A percentile compares a stretch with the other conserved stretches of the same genome.
These are phyloP conservation scores for Pleurotus cornucopiae DNA, from an alignment of 768 basidiomycete genomes.

Conservation along the genomic window DNA sequence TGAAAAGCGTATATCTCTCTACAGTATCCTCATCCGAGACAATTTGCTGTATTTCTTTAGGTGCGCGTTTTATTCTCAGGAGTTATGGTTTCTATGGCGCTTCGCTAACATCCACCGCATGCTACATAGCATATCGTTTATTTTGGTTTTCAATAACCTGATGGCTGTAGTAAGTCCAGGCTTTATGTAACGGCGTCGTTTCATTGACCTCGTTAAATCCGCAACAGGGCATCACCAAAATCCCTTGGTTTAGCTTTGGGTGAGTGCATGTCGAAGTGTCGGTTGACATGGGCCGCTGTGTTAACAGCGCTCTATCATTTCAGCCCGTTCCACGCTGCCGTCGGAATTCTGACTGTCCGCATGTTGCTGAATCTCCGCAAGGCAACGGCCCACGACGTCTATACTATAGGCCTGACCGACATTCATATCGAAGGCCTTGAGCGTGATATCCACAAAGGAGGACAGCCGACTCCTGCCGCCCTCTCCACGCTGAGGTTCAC, in stretches of 20 bases:
- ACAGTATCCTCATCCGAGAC: constrained; percentile 32
- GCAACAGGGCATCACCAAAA: constrained; percentile 32
- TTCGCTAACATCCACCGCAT: neutral
- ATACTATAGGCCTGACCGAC: neutral
- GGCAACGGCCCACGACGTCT: constrained; percentile 15
- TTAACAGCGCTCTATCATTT: neutral
- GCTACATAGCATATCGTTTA: constrained; percentile 25
- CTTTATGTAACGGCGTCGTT: constrained; percentile 1
- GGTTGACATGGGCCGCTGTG: neutral
- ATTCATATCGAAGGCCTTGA: neutral
- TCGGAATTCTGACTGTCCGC: constrained; percentile 41
- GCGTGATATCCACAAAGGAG: neutral
- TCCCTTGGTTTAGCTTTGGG: constrained; percentile 49
- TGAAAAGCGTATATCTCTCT: constrained; percentile 24
- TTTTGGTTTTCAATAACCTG: constrained; percentile 41
- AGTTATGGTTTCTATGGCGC: neutral
- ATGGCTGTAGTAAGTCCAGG: constrained; percentile 35
- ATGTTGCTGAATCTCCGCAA: constrained; percentile 43
- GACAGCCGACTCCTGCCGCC: neutral
- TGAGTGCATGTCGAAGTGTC: constrained; percentile 12
- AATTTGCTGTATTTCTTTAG: constrained; percentile 41
- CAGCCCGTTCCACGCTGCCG: constrained; percentile 44
- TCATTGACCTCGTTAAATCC: neutral
- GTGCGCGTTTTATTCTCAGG: constrained; percentile 17
- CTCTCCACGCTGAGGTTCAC: neutral